Evolutionary conservation across 306 rosid species (phyloP).

Genomic region (Casuarina glauca): DNA sequence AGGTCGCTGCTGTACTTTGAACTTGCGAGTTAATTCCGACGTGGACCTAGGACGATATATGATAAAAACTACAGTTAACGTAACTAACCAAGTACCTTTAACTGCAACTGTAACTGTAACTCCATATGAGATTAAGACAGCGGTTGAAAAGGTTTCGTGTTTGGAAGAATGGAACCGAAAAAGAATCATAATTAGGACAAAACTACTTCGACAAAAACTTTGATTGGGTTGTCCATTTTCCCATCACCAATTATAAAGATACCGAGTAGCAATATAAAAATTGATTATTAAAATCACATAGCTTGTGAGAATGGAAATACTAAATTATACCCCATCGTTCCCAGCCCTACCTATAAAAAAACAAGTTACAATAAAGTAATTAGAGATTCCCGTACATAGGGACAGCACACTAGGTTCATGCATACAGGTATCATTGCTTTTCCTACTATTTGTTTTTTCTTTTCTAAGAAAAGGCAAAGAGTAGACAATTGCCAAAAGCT

Average conservation of each 20-base stretch:
- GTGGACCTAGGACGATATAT: too few species aligned
- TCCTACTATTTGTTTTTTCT: neutral
- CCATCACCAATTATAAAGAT: neutral
- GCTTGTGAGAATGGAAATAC: neutral
- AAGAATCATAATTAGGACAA: neutral
- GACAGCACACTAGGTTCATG: constrained; percentile 49
- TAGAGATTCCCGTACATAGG: constrained; percentile 38
- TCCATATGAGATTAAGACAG: neutral
- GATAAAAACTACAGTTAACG: too few species aligned
- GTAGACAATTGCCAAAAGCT: constrained; percentile 8
- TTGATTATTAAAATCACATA: neutral
- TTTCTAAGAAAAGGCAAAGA: neutral
- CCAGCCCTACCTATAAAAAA: neutral
- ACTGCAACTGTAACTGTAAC: too few species aligned
- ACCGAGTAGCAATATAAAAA: neutral
- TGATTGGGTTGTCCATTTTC: neutral
- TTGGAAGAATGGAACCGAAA: neutral
- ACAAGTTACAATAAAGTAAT: constrained; percentile 12
- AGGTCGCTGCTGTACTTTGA: too few species aligned
- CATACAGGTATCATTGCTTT: constrained; percentile 23
- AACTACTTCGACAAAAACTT: neutral
- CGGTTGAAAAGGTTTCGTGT: neutral
- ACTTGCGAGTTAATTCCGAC: too few species aligned
- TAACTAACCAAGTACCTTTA: too few species aligned
- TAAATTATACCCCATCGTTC: too few species aligned